A percentile compares a stretch with the other conserved stretches of the same genome.
phyloP scores from a whole-genome alignment of 192 early-diverging fungal genomes.

The Fimicolochytrium jonesii region DNA sequence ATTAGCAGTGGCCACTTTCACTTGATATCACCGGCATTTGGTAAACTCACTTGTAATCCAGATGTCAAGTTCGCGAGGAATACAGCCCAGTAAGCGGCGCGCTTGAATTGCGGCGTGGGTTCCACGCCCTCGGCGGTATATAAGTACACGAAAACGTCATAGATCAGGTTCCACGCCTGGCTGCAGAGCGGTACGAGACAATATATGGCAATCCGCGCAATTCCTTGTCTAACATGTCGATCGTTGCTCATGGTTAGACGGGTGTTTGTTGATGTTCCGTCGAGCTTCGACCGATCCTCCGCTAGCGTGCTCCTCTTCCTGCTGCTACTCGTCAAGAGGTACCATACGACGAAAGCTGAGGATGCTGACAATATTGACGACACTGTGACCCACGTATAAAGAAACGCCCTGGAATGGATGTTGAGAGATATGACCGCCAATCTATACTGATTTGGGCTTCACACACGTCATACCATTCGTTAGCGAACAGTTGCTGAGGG shows the following conservation, averaged over 20 bases:
- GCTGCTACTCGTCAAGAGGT: too few relatives aligned
- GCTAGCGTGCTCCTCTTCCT: too few relatives aligned
- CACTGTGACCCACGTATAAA: background rate
- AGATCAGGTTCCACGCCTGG: background rate
- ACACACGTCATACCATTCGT: background rate
- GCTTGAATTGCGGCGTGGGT: too few relatives aligned
- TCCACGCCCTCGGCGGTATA: background rate
- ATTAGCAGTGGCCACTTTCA: too few relatives aligned
- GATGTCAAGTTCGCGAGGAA: background rate
- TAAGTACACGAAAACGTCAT: background rate
- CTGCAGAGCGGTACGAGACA: background rate
- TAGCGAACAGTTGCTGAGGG: background rate
- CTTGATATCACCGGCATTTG: too few relatives aligned
- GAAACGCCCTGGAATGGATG: background rate
- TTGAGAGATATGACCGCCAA: too few relatives aligned
- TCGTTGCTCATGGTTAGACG: too few relatives aligned
- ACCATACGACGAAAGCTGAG: too few relatives aligned
- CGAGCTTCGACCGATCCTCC: too few relatives aligned
- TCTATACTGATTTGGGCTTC: background rate
- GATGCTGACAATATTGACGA: background rate
- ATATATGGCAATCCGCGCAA: conserved; percentile 3
- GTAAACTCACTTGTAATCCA: background rate
- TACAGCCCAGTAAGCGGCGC: background rate
- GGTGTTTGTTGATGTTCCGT: too few relatives aligned
- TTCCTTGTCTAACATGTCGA: too few relatives aligned